phyloP scores from a whole-genome alignment of 1,284 basidiomycete genomes.

The Uromyces viciae-fabae region DNA sequence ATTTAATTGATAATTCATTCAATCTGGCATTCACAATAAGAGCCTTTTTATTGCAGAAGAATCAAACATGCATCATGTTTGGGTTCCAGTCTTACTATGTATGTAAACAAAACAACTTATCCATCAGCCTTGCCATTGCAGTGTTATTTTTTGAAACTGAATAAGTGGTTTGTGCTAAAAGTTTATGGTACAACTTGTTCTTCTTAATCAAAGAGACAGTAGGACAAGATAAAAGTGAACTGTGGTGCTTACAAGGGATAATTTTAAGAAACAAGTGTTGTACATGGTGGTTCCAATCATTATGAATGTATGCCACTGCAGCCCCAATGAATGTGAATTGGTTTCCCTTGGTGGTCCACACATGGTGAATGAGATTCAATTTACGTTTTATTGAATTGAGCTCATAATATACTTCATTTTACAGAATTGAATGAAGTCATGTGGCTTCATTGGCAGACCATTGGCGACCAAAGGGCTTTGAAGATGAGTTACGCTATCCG shows the following conservation, averaged over 20 bases:
- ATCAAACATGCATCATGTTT: neutral
- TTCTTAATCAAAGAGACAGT: neutral
- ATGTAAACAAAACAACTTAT: too few relatives aligned
- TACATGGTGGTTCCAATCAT: neutral
- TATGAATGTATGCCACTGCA: neutral
- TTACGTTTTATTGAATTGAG: neutral
- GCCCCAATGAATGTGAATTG: neutral
- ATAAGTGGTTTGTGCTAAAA: neutral
- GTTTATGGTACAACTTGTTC: neutral
- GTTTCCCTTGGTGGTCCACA: constrained; percentile 21
- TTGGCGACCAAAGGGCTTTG: neutral
- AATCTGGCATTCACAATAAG: constrained; percentile 9
- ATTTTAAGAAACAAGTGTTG: neutral
- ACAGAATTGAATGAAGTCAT: neutral
- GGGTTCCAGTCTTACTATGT: neutral
- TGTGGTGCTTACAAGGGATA: neutral
- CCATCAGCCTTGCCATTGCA: too few relatives aligned
- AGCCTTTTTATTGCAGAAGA: neutral
- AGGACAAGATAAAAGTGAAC: neutral
- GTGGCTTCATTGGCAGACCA: neutral
- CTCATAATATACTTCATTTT: neutral
- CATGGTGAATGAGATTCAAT: constrained; percentile 3
- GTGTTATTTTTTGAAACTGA: too few relatives aligned
- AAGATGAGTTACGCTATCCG: neutral
- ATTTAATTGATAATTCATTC: neutral